phyloP scores from a whole-genome alignment of 2,329 filamentous ascomycete genomes.

The Sporothrix sp. region DNA sequence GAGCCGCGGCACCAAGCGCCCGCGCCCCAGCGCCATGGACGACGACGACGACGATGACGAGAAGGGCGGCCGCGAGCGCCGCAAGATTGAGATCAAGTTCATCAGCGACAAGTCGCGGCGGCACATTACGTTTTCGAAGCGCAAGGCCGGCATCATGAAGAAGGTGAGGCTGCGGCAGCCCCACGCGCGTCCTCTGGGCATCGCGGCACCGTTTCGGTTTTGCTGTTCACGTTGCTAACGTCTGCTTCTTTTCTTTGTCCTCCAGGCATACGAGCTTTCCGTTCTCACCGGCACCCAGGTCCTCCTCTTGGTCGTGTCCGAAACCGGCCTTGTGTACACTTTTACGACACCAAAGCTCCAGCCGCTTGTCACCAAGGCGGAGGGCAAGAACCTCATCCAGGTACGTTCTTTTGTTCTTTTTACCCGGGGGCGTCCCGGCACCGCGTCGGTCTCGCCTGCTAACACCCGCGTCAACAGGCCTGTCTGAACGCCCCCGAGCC shows the following conservation, averaged over 20 bases:
- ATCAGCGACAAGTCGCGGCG: conserved; percentile 99
- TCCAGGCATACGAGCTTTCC: conserved; percentile 82
- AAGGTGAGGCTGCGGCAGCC: no score
- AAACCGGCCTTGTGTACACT: conserved; percentile 94
- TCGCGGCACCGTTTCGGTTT: no score
- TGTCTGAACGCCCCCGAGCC: conserved; percentile 96
- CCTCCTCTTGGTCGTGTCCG: conserved; percentile 87
- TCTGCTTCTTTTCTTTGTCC: conserved; percentile 11
- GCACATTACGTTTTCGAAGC: conserved; percentile 99
- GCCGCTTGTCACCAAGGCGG: conserved; percentile 93
- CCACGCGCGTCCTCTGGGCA: no score
- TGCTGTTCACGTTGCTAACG: conserved; percentile 8
- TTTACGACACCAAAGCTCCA: conserved; percentile 98
- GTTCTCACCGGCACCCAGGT: conserved; percentile 98
- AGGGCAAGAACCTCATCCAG: conserved; percentile 99
- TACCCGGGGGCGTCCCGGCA: no score
- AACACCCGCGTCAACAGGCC: conserved; percentile 47
- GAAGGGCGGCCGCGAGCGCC: conserved; percentile 92
- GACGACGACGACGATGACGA: conserved; percentile 97
- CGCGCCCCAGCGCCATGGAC: conserved; percentile 70
- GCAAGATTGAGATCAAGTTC: conserved; percentile 99
- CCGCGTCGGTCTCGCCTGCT: conserved; percentile 25
- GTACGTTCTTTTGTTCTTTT: no score
- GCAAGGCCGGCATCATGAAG: conserved; percentile 99
- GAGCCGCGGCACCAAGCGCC: conserved; percentile 79